Base-by-base conservation (phyloP, 176 grass and related monocot genomes). In the Oryza meridionalis region DNA sequence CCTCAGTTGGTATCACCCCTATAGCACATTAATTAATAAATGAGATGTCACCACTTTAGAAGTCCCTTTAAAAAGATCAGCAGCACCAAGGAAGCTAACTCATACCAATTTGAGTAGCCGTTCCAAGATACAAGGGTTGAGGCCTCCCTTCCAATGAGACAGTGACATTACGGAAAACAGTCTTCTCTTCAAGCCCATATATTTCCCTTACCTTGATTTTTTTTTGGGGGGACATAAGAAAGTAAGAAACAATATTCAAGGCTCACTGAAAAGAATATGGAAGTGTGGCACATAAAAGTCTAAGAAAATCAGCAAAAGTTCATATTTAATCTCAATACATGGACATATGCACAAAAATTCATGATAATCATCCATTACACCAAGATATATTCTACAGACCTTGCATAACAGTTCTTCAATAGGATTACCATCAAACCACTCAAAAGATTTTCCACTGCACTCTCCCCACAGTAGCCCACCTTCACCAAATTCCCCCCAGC, bases 401-500 rank as follows among this genome's bases (percentile, higher is more conserved):
- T 95, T 94, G 65, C 67, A 89, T 63, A 98, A 86, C 86, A 98
- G 76, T 55, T 95, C 93, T 51, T 98, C 85, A 44, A 90, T 59
- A 71, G 96, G 91, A 88, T 84, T 79, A 77, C 91, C 91, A 19
- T 90, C 87, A 90, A 92, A 93, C 96, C 93, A 95, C 46, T 93
- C 93, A 59, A 88, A 95, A 79, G 89, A 89, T 71, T 98, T 93
- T 84, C 91, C 90, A 35, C 47, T 92, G 83, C 96, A 98, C 84
- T 93, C 96, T 88, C 92, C 96, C 96, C 93, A 98, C 86, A 98
- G 83, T 58, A 98, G 87, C 31, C 96, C 93, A 69, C 96, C 96
- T 80, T 90, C 89, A 32, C 96, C 96, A 27, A 91, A 98, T 85
- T 98, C 96, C 58, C 95, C 88, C 96, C 96, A 98, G 17, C 92